phyloP scores from a whole-genome alignment of 2,329 filamentous ascomycete species.

The Alternaria consortialis region DNA sequence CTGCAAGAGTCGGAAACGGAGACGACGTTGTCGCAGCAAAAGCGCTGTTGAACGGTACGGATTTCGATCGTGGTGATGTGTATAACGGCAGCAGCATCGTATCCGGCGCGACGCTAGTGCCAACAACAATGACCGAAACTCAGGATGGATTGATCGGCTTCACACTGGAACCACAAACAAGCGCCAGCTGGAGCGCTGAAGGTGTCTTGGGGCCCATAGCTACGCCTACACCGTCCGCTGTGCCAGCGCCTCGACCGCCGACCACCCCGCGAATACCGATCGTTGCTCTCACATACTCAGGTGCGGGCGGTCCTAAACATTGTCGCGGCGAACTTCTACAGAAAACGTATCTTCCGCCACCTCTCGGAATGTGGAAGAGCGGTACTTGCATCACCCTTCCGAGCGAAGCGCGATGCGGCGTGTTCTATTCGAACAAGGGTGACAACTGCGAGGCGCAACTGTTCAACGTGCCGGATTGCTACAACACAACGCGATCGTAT shows the following conservation, averaged over 20 bases:
- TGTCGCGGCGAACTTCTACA: conserved; percentile 45
- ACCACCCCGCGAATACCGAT: conserved; percentile 37
- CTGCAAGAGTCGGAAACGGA: conserved; percentile 30
- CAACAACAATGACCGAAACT: conserved; percentile 26
- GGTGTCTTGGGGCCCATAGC: conserved; percentile 35
- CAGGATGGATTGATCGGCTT: conserved; percentile 38
- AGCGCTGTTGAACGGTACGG: conserved; percentile 39
- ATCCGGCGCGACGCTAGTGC: conserved; percentile 19
- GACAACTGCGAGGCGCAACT: conserved; percentile 49
- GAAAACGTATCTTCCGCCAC: conserved; percentile 35
- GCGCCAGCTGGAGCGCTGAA: conserved; percentile 29
- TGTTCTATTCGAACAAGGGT: conserved; percentile 46
- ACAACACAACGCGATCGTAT: conserved; percentile 39
- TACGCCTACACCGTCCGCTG: conserved; percentile 22
- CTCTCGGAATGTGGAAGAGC: conserved; percentile 37
- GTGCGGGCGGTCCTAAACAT: conserved; percentile 47
- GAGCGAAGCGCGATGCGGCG: conserved; percentile 42
- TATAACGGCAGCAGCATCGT: conserved; percentile 30
- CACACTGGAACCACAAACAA: conserved; percentile 26
- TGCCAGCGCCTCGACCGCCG: conserved; percentile 18
- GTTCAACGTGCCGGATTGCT: conserved; percentile 41
- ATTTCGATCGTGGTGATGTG: conserved; percentile 41
- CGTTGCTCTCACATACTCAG: conserved; percentile 43
- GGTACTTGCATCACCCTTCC: conserved; percentile 47
- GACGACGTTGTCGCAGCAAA: conserved; percentile 31